Base-by-base conservation (phyloP, 345 rosid genomes). In the Rhodamnia rubescens region DNA sequence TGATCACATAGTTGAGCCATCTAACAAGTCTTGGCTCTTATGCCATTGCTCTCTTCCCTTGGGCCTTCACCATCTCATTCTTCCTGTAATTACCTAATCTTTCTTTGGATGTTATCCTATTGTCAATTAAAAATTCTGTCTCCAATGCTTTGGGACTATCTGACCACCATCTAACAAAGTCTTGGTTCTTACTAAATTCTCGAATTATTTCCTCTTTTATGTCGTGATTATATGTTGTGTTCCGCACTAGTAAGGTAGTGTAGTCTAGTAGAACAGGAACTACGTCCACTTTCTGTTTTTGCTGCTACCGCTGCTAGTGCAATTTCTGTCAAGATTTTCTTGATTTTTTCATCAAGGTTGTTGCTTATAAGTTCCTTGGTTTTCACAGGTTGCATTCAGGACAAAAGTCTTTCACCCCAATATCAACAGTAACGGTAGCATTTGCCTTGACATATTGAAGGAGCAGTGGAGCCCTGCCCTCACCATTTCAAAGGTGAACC, bases 381-480 rank as follows among this genome's bases (percentile, higher is more conserved):
- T 78, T 87, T 50, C 61, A 83, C 85, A 92, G 94, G 93, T 92
- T 82, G 90, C 90, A 55, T 89, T 89, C 89, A 83, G 90, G 81
- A 89, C 90, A 8, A 89, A 89, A 86, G 94, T 92, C 82, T 92
- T 91, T 85, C 94, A 92, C 86, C 94, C 94, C 13, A 92, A 92
- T 74, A 92, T 92, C 84, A 91, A 92, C 91, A 92, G 92, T 91
- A 91, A 92, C 0, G 94, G 93, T 50, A 92, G 92, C 92, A 92
- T 92, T 83, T 92, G 93, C 87, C 92, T 92, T 12, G 93, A 92
- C 85, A 91, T 92, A 75, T 84, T 91, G 88, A 92, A 92, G 89
- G 94, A 92, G 90, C 94, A 92, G 27, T 92, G 94, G 93, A 92
- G 92, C 53, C 94, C 93, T 53, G 94, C 94, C 57, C 92, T 92